Base-by-base conservation (phyloP, 176 grass and related monocot genomes). In the Carex myosuroides region DNA sequence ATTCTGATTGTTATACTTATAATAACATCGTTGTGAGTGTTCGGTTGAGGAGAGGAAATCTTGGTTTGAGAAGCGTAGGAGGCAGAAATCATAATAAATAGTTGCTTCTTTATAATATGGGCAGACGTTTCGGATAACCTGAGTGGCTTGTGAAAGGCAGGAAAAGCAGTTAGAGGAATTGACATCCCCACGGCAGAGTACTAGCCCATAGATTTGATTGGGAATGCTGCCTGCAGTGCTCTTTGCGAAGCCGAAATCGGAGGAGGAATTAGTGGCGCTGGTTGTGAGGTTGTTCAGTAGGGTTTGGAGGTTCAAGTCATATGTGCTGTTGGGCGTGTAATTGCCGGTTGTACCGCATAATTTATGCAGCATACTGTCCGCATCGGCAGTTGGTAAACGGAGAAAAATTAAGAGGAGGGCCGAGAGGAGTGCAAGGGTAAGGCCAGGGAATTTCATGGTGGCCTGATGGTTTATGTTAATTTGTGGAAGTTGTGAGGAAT, bases 161-260 rank as follows among this genome's bases (percentile, higher is more conserved):
- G 69, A 7, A 42, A 6, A 3, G 80, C 93, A 96, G 4, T 18
- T 2, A 22, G 83, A 48, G 39, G 79, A 17, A 70, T 91, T 92
- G 8, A 53, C 17, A 80, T 96, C 93, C 0, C 90, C 90, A 5
- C 90, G 91, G 64, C 93, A 95, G 56, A 92, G 87, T 18, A 84
- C 89, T 9, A 95, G 16, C 32, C 39, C 93, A 7, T 42, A 72
- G 2, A 55, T 70, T 88, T 30, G 63, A 67, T 90, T 64, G 3
- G 85, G 73, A 3, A 33, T 9, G 0, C 63, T 24, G 14, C 92
- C 92, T 32, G 46, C 18, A 7, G 37, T 32, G 60, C 56, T 60
- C 6, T 22, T 66, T 57, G 88, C 83, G 56, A 83, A 92, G 56
- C 46, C 70, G 5, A 54, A 52, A 17, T 54, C 41, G 79, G 71